Base-by-base conservation (phyloP, 768 basidiomycete genomes). In the Psilocybe subaeruginosa region DNA sequence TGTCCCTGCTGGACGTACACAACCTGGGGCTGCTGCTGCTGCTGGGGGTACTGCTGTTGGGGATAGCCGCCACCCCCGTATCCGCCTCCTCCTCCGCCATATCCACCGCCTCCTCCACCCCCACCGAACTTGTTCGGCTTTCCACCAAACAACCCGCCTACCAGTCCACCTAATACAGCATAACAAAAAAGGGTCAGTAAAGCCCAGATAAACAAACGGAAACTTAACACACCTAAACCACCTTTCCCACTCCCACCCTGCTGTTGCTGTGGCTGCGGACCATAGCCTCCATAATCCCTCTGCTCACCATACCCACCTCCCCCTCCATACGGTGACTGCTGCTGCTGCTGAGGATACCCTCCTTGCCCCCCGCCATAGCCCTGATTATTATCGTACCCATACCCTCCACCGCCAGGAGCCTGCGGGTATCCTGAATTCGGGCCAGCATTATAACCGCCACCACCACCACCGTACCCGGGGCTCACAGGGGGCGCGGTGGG, bases 401-500 rank as follows among this genome's bases (percentile, higher is more conserved):
- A 60, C 8, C 61, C 62, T 45, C 65, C 61, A 5, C 61, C 61
- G 7, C 58, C 58, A 45, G 31, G 43, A 11, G 54, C 31, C 19
- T 54, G 51, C 8, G 60, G 62, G 58, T 53, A 59, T 4, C 55
- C 37, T 31, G 64, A 17, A 53, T 37, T 53, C 31, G 31, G 54
- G 35, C 58, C 58, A n/a, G 66, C 54, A 33, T 66, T 63, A 43
- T 68, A 70, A 8, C 69, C 74, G 29, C 69, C 70, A 2, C 68
- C 69, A 54, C 70, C 75, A 31, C 70, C 71, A 4, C 67, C 69
- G 53, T 62, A 65, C 48, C 73, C 73, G 65, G 74, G 73, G 23
- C 70, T 62, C 3, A 74, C 73, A 1, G 85, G 82, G 0, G 88
- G 87, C 8, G 83, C 76, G 17, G 80, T 79, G 0, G 73, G 54